Evolutionary conservation across 1,284 basidiomycete genomes (phyloP).

Genomic region (Chondrostereum purpureum): DNA sequence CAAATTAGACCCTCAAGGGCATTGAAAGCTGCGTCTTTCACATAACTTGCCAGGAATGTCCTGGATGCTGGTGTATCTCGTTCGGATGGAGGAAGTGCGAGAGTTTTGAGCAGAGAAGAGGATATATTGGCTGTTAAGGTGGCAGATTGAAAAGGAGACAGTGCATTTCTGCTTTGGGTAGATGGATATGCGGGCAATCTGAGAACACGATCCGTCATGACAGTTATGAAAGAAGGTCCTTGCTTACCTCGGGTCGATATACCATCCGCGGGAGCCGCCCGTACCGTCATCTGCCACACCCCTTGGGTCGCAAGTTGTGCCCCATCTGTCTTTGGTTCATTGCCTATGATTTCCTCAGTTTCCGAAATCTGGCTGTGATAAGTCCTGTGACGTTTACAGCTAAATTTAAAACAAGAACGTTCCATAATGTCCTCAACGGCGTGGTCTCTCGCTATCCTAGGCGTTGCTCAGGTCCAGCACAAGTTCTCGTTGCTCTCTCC

Average conservation of each 20-base stretch:
- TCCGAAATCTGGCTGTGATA: too few species aligned
- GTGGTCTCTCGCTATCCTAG: too few species aligned
- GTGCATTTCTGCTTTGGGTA: conserved; percentile 14
- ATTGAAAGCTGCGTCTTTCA: conserved; percentile 44
- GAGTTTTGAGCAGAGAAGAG: conserved; percentile 35
- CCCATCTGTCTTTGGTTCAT: too few species aligned
- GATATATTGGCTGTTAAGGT: conserved; percentile 43
- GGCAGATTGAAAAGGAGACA: conserved; percentile 48
- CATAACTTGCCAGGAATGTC: conserved; percentile 52
- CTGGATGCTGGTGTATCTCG: conserved; percentile 36
- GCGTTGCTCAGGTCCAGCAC: too few species aligned
- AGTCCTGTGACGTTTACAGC: too few species aligned
- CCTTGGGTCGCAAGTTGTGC: too few species aligned
- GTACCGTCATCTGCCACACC: too few species aligned
- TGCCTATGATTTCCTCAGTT: too few species aligned
- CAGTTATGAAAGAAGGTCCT: background rate
- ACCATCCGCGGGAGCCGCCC: too few species aligned
- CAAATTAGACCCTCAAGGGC: conserved; percentile 52
- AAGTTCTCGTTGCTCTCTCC: too few species aligned
- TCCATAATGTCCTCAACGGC: too few species aligned
- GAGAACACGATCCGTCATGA: background rate
- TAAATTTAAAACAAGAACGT: too few species aligned
- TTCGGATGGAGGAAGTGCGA: conserved; percentile 41
- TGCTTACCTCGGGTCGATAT: background rate
- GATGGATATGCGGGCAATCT: background rate